Percentiles rank a stretch among this genome's conserved stretches.
These are phyloP conservation scores for Harringtonia aguacate DNA, from an alignment of 2,329 filamentous ascomycete species.

Conservation along the genomic window DNA sequence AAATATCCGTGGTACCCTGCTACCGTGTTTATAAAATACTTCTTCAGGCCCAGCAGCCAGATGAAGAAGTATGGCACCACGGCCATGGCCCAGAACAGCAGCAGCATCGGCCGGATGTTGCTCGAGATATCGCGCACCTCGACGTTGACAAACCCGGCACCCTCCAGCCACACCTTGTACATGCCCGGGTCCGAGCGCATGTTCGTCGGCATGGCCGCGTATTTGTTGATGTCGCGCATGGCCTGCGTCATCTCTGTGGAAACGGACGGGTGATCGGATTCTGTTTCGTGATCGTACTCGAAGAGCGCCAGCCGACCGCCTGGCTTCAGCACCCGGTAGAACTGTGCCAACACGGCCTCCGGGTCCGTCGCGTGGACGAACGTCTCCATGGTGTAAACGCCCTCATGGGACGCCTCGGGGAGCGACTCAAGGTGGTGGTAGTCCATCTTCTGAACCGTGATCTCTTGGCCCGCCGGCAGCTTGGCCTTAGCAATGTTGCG, in stretches of 20 bases:
- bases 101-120: conserved; percentile 35
- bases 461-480: conserved; percentile 26
- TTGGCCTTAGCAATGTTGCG: conserved; percentile 25
- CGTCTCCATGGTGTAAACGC: conserved; percentile 45
- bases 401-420: conserved; percentile 29
- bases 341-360: conserved; percentile 28
- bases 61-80: conserved; percentile 35
- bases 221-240: conserved; percentile 28
- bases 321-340: conserved; percentile 34
- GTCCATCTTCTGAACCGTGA: conserved; percentile 30
- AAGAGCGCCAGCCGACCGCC: conserved; percentile 34
- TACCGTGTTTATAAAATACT: conserved; percentile 35
- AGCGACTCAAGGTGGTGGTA: conserved; percentile 39
- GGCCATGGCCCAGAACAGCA: conserved; percentile 34
- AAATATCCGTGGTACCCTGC: conserved; percentile 27
- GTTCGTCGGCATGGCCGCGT: conserved; percentile 34
- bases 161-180: conserved; percentile 28
- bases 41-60: conserved; percentile 29
- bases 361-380: conserved; percentile 42
- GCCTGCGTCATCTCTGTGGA: conserved; percentile 18
- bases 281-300: conserved; percentile 32
- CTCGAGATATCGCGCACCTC: conserved; percentile 31
- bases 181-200: conserved; percentile 24
- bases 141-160: conserved; percentile 34
- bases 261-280: too few relatives aligned